phyloP scores from a whole-genome alignment of 2,329 filamentous ascomycete species.

The Madurella mycetomatis region DNA sequence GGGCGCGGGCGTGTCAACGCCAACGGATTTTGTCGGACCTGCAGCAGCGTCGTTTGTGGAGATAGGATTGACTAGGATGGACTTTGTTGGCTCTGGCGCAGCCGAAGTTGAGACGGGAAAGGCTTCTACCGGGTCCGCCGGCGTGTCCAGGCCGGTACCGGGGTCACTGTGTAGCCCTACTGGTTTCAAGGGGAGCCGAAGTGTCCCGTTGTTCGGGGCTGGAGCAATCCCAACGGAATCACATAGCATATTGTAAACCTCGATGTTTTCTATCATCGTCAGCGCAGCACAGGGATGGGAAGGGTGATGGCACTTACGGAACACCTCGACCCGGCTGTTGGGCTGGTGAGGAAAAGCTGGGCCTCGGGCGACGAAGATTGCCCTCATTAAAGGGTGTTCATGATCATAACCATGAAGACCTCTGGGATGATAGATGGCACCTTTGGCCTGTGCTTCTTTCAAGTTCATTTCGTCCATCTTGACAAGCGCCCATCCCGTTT shows the following conservation, averaged over 20 bases:
- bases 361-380: slow-evolving; percentile 87
- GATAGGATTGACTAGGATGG: slow-evolving; percentile 18
- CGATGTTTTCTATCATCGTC: slow-evolving; percentile 68
- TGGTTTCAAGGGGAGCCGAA: slow-evolving; percentile 65
- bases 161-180: slow-evolving; percentile 58
- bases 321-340: slow-evolving; percentile 72
- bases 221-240: slow-evolving; percentile 75
- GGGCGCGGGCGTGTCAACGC: slow-evolving; percentile 24
- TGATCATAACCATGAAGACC: slow-evolving; percentile 95
- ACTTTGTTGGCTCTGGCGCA: slow-evolving; percentile 13
- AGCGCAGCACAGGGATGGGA: slow-evolving; percentile 21
- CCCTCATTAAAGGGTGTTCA: slow-evolving; percentile 90
- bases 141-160: slow-evolving; percentile 45
- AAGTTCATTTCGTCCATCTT: slow-evolving; percentile 75
- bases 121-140: slow-evolving; percentile 46
- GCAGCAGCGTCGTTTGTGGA: slow-evolving; percentile 13
- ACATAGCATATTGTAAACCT: slow-evolving; percentile 93
- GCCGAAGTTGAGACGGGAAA: slow-evolving; percentile 20
- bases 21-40: slow-evolving; percentile 20
- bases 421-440: slow-evolving; percentile 67
- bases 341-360: slow-evolving; percentile 85
- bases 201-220: slow-evolving; percentile 79
- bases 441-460: slow-evolving; percentile 58
- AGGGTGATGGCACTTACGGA: slow-evolving; percentile 62
- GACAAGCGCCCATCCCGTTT: slow-evolving; percentile 89